Base-by-base conservation (phyloP, 352 stramenopile species). In the Globisporangium orthogonon region DNA sequence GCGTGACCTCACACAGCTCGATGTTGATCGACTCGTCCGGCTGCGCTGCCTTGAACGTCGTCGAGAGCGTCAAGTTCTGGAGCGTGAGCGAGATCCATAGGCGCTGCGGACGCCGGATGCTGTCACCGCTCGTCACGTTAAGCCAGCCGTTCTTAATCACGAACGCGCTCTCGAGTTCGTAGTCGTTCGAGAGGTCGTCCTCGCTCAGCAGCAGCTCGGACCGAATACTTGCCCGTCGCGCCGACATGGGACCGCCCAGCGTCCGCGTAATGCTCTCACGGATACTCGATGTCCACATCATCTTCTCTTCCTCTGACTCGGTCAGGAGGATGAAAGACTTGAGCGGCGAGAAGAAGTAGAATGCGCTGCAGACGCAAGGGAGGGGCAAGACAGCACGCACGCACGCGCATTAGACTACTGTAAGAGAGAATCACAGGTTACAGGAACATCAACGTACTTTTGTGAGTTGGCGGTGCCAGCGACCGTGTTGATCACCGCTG, bases 91-190 rank as follows among this genome's bases (percentile, higher is more conserved):
- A 88, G 57, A 90, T 84, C 83, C 83, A 92, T 50, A 90, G 56
- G 3, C 82, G 71, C 18, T 79, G 78, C 29, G 63, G 69, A 15
- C 56, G 57, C 23, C 61, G 70, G 18, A 66, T 66, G 18, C 28
- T 45, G 33, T 74, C 66, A 3, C 73, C 69, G 17, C 61, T 71
- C 40, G 69, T 73, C 3, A 91, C 75, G 39, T 91, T 91, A 15
- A 94, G 65, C 85, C 85, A 94, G 4, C 85, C 85, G 41, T 91
- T 90, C 68, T 94, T 94, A 63, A 94, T 93, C 39, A 87, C 77
- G 50, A 91, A 78, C 17, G 76, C 78, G 54, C 71, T 76, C 66
- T 86, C 76, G 31, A 89, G 61, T 53, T 86, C 77, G 53, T 81
- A 86, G 35, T 75, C 76, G 41, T 69, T 87, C 10, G 74, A 64